Conservation (phyloP, 768 basidiomycete genomes). For the Rubroboletus pulcherrimus region DNA sequence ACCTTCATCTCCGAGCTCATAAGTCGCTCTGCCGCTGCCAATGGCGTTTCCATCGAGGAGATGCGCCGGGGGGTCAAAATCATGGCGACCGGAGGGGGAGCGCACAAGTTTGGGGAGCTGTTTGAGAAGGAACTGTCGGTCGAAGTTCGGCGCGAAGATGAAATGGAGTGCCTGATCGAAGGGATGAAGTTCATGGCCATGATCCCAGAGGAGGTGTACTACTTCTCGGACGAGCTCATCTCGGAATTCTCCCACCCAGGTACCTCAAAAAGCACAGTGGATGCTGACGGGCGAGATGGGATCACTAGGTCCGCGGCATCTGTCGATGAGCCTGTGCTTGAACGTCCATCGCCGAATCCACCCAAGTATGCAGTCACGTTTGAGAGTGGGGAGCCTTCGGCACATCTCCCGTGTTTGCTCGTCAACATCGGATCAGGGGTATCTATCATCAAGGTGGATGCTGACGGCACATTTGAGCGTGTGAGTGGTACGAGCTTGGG, state of each 20-base stretch:
- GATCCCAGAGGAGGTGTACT: conserved; percentile 97
- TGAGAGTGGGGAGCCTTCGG: conserved; percentile 69
- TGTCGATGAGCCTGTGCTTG: conserved; percentile 38
- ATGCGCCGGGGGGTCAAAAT: conserved; percentile 95
- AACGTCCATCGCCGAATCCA: conserved; percentile 87
- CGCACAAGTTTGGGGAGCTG: conserved; percentile 88
- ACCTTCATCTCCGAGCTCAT: conserved; percentile 86
- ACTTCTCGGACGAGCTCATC: conserved; percentile 96
- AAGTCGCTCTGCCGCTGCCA: conserved; percentile 76
- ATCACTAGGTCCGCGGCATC: conserved; percentile 8
- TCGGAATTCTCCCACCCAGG: conserved; percentile 50
- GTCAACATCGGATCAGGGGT: conserved; percentile 99
- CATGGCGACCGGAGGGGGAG: conserved; percentile 97
- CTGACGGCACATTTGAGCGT: conserved; percentile 92
- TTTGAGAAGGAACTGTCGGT: conserved; percentile 73
- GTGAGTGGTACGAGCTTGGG: conserved; percentile 96
- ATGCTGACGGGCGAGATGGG: conserved; percentile 3
- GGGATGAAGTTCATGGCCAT: conserved; percentile 94
- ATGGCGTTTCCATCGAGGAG: conserved; percentile 82
- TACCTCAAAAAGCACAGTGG: conserved; percentile 6
- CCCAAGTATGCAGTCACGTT: conserved; percentile 89
- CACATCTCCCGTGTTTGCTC: conserved; percentile 91
- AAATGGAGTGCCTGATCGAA: conserved; percentile 98
- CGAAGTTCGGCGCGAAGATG: conserved; percentile 88
- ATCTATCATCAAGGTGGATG: conserved; percentile 95